Percentiles rank a stretch among this genome's conserved stretches.
Evolutionary conservation across 169 alveolate genomes (phyloP).

Genomic region (Babesia ovis): DNA sequence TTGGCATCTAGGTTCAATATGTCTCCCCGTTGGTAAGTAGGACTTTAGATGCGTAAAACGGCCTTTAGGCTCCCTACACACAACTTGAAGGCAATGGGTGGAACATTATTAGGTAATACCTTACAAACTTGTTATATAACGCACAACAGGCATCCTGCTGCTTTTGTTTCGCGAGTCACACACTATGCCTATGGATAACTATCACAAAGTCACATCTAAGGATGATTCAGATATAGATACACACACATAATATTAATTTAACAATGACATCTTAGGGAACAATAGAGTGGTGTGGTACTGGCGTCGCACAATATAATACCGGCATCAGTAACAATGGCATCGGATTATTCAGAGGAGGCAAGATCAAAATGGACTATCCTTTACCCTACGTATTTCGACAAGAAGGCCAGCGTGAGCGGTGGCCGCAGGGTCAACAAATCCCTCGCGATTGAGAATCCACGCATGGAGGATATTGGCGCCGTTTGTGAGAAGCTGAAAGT

Average conservation of each 20-base stretch:
- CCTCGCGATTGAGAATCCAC: conserved; percentile 71
- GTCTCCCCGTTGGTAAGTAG: conserved; percentile 58
- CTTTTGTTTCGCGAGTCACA: conserved; percentile 63
- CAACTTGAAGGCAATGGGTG: conserved; percentile 18
- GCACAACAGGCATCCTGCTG: conserved; percentile 32
- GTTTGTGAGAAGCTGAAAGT: conserved; percentile 74
- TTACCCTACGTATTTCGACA: conserved; percentile 76
- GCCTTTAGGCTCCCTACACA: conserved; percentile 35
- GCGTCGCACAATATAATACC: background rate
- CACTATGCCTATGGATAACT: background rate
- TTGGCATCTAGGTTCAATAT: conserved; percentile 42
- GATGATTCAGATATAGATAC: background rate
- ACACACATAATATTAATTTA: background rate
- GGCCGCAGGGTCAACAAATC: conserved; percentile 70
- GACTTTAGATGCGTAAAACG: background rate
- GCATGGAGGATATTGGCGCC: conserved; percentile 71
- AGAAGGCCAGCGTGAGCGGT: conserved; percentile 68
- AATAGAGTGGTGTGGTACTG: background rate
- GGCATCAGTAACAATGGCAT: conserved; percentile 26
- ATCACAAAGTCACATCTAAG: background rate
- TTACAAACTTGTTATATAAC: background rate
- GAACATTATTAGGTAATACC: conserved; percentile 27
- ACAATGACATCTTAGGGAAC: background rate
- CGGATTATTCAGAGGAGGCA: conserved; percentile 12
- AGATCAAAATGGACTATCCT: conserved; percentile 62